phyloP scores from a whole-genome alignment of 106 monocot species.

The Dendrobium catenatum region DNA sequence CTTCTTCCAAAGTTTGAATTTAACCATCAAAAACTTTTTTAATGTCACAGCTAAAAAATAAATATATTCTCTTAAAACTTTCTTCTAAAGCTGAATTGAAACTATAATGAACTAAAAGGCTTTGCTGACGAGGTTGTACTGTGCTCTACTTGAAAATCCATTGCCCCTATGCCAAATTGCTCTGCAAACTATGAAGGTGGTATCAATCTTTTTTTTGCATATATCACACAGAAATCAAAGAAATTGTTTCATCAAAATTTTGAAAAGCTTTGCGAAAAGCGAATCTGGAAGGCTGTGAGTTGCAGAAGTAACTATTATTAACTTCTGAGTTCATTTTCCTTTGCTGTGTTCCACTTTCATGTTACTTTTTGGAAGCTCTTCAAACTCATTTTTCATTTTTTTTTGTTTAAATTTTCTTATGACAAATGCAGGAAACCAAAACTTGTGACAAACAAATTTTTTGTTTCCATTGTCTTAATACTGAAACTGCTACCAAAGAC shows the following conservation, averaged over 20 bases:
- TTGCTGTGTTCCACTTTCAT: neutral
- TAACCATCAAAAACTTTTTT: neutral
- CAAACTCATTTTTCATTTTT: neutral
- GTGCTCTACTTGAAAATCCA: neutral
- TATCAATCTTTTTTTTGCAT: neutral
- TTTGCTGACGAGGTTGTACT: neutral
- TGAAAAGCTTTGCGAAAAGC: neutral
- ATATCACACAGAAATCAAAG: neutral
- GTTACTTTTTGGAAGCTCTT: neutral
- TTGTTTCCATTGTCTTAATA: no score
- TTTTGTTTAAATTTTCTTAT: neutral
- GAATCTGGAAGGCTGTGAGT: neutral
- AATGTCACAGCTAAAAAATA: no score
- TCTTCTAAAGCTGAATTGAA: neutral
- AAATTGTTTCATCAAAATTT: neutral
- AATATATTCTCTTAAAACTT: neutral
- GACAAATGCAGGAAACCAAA: neutral
- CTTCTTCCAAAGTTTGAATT: neutral
- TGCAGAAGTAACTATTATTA: neutral
- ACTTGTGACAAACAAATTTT: no score
- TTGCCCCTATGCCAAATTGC: neutral
- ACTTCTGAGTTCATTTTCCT: neutral
- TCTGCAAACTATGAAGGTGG: neutral
- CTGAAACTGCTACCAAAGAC: no score
- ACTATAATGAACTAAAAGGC: neutral